Conservation (phyloP, 139 green algal species). For the Chlamydomonas schloesseri region DNA sequence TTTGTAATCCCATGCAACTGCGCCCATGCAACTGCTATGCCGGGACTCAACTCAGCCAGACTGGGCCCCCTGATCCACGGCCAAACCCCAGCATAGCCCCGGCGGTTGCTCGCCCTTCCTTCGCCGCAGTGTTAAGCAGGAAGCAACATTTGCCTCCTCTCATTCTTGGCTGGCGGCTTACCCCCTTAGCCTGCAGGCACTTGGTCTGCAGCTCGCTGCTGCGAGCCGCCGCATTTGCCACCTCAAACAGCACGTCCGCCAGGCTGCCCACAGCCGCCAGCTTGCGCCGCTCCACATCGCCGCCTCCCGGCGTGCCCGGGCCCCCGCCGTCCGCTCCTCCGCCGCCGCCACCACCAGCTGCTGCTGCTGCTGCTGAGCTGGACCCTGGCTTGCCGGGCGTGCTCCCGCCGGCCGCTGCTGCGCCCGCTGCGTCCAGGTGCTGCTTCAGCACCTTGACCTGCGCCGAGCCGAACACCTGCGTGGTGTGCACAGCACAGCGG, state of each 20-base stretch:
- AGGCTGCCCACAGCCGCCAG: slow-evolving; percentile 35
- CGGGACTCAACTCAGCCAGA: too few species aligned
- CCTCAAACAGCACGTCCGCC: slow-evolving; percentile 40
- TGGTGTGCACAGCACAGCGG: too few species aligned
- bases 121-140: too few species aligned
- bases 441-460: slow-evolving; percentile 56
- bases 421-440: slow-evolving; percentile 13
- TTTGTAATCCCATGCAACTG: too few species aligned
- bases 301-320: not conserved
- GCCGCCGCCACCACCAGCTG: not conserved
- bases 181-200: slow-evolving; percentile 23
- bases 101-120: too few species aligned
- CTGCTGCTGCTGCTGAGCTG: not conserved
- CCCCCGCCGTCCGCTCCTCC: not conserved
- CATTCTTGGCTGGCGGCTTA: too few species aligned
- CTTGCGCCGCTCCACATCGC: slow-evolving; percentile 5
- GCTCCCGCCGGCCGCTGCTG: not conserved
- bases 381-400: not conserved
- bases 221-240: slow-evolving; percentile 33
- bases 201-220: slow-evolving; percentile 39
- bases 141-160: too few species aligned
- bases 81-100: too few species aligned
- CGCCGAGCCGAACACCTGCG: slow-evolving; percentile 54
- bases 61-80: too few species aligned
- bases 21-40: too few species aligned